A percentile compares a stretch with the other conserved stretches of the same genome.
These are phyloP conservation scores for Hyphopichia khmerensis DNA, from an alignment of 1,139 yeast species.

Conservation along the genomic window DNA sequence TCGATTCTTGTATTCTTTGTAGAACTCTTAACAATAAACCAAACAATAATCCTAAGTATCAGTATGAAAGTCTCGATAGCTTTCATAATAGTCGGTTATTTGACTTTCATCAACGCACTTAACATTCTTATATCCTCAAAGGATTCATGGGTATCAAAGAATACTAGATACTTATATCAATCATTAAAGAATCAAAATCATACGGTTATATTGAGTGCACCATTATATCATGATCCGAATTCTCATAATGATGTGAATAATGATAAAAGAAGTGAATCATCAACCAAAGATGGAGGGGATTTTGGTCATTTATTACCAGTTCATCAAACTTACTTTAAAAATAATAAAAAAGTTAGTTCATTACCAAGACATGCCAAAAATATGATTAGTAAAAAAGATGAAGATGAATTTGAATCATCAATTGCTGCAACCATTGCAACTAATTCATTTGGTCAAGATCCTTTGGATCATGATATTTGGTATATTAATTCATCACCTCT, in stretches of 20 bases:
- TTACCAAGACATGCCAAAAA: slow-evolving; percentile 20
- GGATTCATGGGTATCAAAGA: slow-evolving; percentile 43
- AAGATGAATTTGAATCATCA: not conserved
- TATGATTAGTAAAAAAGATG: slow-evolving; percentile 13
- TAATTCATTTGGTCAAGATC: slow-evolving; percentile 31
- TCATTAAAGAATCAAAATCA: slow-evolving; percentile 27
- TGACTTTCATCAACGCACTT: slow-evolving; percentile 12
- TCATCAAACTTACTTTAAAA: slow-evolving; percentile 29
- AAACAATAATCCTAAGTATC: too few relatives aligned
- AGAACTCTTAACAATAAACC: too few relatives aligned
- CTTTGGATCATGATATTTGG: slow-evolving; percentile 36
- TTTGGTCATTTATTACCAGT: slow-evolving; percentile 34
- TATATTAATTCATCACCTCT: slow-evolving; percentile 36
- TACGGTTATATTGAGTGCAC: slow-evolving; percentile 31
- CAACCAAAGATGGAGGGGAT: slow-evolving; percentile 30
- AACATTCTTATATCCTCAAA: slow-evolving; percentile 34
- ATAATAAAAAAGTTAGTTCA: slow-evolving; percentile 15
- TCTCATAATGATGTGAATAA: not conserved
- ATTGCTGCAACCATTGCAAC: slow-evolving; percentile 6
- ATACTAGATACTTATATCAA: slow-evolving; percentile 27
- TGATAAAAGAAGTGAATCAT: not conserved
- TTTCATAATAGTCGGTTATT: not conserved
- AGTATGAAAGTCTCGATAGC: not conserved
- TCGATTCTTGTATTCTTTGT: too few relatives aligned
- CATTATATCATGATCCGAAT: slow-evolving; percentile 21